phyloP scores from a whole-genome alignment of 257 asterid genomes.

The Solanum peruvianum region DNA sequence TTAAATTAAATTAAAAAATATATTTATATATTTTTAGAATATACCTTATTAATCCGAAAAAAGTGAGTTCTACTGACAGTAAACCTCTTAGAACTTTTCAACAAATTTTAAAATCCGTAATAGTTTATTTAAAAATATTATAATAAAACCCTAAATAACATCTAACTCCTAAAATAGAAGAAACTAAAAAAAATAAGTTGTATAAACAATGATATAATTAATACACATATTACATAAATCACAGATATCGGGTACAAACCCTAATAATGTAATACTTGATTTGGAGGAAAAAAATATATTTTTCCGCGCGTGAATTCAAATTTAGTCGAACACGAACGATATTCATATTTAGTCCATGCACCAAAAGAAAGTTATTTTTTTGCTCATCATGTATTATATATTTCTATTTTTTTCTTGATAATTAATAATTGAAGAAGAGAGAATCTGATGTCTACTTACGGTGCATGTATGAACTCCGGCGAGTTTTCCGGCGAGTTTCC shows the following conservation, averaged over 20 bases:
- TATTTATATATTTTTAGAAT: neutral
- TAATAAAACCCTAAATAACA: neutral
- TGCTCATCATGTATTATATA: neutral
- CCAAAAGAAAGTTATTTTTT: too few relatives aligned
- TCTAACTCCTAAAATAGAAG: neutral
- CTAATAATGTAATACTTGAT: neutral
- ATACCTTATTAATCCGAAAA: neutral
- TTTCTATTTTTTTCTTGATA: neutral
- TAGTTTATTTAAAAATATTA: neutral
- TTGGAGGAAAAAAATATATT: neutral
- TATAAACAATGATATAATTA: too few relatives aligned
- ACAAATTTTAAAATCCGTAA: neutral
- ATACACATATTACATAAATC: neutral
- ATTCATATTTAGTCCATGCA: neutral
- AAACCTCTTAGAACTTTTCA: neutral
- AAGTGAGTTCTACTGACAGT: neutral
- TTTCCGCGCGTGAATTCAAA: neutral
- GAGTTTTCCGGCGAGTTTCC: constrained; percentile 44
- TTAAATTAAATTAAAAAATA: too few relatives aligned
- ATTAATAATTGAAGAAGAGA: neutral
- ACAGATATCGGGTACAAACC: neutral
- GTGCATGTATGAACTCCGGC: neutral
- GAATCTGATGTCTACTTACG: neutral
- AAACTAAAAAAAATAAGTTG: too few relatives aligned
- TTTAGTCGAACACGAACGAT: neutral